Evolutionary conservation across 495 filamentous ascomycete species (phyloP), one percentile per base, ranked within the genome.

Genomic region (Penicillium paradoxum): DNA sequence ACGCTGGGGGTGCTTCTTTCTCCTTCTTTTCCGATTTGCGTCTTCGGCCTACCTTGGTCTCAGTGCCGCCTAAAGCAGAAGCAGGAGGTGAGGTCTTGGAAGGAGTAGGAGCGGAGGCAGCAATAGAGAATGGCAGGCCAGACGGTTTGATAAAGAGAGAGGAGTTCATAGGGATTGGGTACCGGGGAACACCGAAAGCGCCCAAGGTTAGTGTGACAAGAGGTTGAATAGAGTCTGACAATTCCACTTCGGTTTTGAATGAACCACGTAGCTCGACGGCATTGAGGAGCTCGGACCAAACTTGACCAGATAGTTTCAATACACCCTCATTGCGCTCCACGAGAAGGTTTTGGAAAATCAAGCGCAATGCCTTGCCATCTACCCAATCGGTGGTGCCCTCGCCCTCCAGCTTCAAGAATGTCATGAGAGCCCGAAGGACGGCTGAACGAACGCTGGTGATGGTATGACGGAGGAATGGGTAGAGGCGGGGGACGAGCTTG

Each of bases 401-500:
- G 42, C 85, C 89, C 53, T 88, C 85, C 17, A 98, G 86, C 57
- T 87, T 84, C 52, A 95, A 77, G 69, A 98, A 98, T 0, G 92
- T 97, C 63, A 92, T 83, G 11, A 98, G 79, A 45, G 93, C 93
- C 44, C 95, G 85, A 13, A 98, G 78, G 18, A 97, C 95, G 6
- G 93, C 93, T 34, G 89, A 87, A 27, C 93, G 88, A 43, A 98
- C 93, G 51, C 85, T 95, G 7, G 90, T 96, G 60, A 98, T 97
- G 8, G 95, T 97, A 66, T 98, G 93, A 32, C 93, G 87, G 21
- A 98, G 74, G 75, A 98, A 98, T 1, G 93, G 92, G 62, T 96
- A 98, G 21, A 98, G 82, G 43, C 93, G 83, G 38, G 93, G 93
- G 21, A 98, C 95, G 37, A 98, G 78, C 52, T 90, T 82, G 4